Percentiles rank a stretch among this genome's conserved stretches.
Conservation (phyloP, 305 asterid species). For the Fraxinus albicans region DNA sequence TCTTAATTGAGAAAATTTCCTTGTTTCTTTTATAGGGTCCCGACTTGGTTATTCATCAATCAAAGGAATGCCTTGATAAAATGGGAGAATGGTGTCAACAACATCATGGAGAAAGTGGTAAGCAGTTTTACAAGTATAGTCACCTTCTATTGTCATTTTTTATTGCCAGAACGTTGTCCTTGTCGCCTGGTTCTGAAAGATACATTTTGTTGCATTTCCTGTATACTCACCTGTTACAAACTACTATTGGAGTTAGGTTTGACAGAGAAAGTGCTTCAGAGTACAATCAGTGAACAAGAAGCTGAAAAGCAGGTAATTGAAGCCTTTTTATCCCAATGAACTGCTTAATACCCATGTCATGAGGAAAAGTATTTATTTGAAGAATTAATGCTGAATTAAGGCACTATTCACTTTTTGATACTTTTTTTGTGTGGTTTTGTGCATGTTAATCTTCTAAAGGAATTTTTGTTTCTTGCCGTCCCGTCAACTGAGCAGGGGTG, state of each 20-base stretch:
- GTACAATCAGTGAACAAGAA: slow-evolving; percentile 67
- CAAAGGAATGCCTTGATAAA: slow-evolving; percentile 71
- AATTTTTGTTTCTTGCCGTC: background rate
- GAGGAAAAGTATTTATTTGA: background rate
- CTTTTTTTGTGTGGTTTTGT: background rate
- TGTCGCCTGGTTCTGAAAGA: background rate
- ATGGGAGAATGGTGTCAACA: slow-evolving; percentile 98
- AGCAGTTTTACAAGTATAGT: slow-evolving; percentile 22
- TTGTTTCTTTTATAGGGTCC: slow-evolving; percentile 61
- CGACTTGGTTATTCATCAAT: slow-evolving; percentile 80
- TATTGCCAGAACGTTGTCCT: background rate
- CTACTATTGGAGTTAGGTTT: slow-evolving; percentile 53
- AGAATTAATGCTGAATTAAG: background rate
- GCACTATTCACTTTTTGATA: background rate
- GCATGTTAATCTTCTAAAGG: background rate
- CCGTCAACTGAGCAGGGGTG: background rate
- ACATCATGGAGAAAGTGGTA: slow-evolving; percentile 89
- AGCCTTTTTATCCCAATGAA: background rate
- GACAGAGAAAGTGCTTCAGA: slow-evolving; percentile 77
- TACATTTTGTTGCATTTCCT: slow-evolving; percentile 8
- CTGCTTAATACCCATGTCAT: slow-evolving; percentile 7
- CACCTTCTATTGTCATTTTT: slow-evolving; percentile 13
- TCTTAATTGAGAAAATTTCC: background rate
- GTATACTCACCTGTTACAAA: slow-evolving; percentile 15
- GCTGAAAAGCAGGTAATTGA: slow-evolving; percentile 75